These are phyloP conservation scores for Ceratobasidium sp. DNA, from an alignment of 1,284 basidiomycete species.

Conservation along the genomic window DNA sequence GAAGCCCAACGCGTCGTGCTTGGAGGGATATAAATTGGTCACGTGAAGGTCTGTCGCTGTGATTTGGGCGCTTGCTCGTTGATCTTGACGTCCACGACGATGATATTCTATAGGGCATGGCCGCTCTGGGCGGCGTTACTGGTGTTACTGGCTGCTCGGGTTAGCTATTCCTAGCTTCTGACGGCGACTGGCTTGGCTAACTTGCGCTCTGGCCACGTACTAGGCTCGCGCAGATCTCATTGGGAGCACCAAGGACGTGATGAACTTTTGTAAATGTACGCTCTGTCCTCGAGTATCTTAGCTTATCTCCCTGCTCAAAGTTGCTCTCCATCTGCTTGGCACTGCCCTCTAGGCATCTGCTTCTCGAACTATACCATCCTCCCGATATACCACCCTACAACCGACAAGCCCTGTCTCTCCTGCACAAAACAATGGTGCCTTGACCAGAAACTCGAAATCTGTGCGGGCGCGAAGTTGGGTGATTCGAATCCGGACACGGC, in stretches of 20 bases:
- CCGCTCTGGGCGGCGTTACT: conserved; percentile 21
- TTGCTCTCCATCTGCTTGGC: too few species aligned
- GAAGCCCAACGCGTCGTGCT: conserved; percentile 36
- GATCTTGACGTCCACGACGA: conserved; percentile 18
- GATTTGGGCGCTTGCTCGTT: conserved; percentile 34
- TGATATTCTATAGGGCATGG: conserved; percentile 14
- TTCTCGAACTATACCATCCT: conserved; percentile 92
- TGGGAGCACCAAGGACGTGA: conserved; percentile 48
- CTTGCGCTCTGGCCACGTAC: background rate
- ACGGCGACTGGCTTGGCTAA: background rate
- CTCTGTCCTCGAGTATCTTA: background rate
- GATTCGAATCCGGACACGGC: conserved; percentile 92
- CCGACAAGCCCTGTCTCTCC: conserved; percentile 90
- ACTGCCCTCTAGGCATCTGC: conserved; percentile 78
- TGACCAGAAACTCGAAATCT: conserved; percentile 90
- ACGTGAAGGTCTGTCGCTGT: conserved; percentile 18
- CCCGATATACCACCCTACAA: conserved; percentile 82
- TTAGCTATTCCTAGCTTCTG: conserved; percentile 18
- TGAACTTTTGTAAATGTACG: conserved; percentile 51
- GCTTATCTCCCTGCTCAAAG: background rate
- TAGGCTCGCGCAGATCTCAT: conserved; percentile 43
- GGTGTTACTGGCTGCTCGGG: conserved; percentile 19
- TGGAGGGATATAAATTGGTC: conserved; percentile 1
- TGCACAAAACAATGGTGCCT: conserved; percentile 97
- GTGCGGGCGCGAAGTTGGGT: conserved; percentile 85